These are phyloP conservation scores for Piloderma croceum DNA, from an alignment of 768 basidiomycete species.

Conservation along the genomic window DNA sequence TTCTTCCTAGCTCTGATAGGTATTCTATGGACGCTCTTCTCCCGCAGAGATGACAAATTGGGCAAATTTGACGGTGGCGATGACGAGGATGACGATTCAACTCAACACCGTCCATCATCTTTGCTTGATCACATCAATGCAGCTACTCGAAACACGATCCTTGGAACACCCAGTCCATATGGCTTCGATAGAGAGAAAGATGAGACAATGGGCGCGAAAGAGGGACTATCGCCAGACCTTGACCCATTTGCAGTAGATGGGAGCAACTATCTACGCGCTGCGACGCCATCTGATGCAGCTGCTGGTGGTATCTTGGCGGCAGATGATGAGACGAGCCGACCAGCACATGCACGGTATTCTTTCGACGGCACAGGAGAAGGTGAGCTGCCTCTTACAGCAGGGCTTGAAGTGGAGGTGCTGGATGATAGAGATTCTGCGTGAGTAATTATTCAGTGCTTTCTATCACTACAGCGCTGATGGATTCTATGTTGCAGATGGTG, in stretches of 20 bases:
- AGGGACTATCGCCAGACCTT: conserved; percentile 15
- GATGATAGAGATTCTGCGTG: conserved; percentile 79
- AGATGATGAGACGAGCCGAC: conserved; percentile 64
- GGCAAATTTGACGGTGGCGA: conserved; percentile 59
- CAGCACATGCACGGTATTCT: conserved; percentile 76
- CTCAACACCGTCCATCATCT: conserved; percentile 78
- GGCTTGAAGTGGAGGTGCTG: conserved; percentile 68
- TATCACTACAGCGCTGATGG: conserved; percentile 12
- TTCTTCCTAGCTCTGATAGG: conserved; percentile 83
- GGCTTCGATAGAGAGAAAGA: conserved; percentile 49
- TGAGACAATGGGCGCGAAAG: conserved; percentile 32
- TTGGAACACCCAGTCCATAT: conserved; percentile 46
- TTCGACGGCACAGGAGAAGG: conserved; percentile 78
- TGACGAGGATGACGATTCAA: conserved; percentile 70
- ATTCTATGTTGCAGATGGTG: conserved; percentile 64
- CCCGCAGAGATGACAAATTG: conserved; percentile 69
- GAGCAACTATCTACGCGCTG: conserved; percentile 72
- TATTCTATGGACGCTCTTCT: conserved; percentile 85
- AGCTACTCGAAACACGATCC: conserved; percentile 77
- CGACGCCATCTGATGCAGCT: conserved; percentile 73
- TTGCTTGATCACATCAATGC: conserved; percentile 88
- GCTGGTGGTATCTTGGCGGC: conserved; percentile 53
- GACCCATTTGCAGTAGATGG: conserved; percentile 72
- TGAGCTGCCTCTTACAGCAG: conserved; percentile 63
- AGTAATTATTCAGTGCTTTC: conserved; percentile 26